Base-by-base conservation (phyloP, 176 grass and related monocot species). In the Olyra latifolia region DNA sequence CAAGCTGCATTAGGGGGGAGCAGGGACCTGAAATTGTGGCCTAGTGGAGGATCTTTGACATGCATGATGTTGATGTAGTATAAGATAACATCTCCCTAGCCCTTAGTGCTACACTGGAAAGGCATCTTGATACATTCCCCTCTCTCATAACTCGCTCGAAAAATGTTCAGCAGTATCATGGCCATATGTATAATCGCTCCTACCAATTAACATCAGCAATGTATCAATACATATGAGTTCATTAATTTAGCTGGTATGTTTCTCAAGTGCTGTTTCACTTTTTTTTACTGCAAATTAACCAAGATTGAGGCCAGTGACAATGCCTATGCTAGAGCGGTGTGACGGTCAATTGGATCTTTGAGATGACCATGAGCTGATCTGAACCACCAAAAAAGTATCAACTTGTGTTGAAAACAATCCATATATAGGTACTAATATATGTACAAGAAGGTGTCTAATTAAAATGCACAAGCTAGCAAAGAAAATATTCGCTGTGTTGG, bases 11-110 rank as follows among this genome's bases (percentile, higher is more conserved):
- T 19, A 28, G 62, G 75, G 48, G 80, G 75, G 56, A 82, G 68
- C 70, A 87, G 41, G 87, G 79, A 75, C 40, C 83, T 72, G 80
- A 89, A 81, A 89, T 80, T 76, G 52, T 81, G 79, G 82, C 45
- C 77, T 71, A 89, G 82, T 86, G 77, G 90, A 75, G 66, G 50
- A 79, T 76, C 87, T 85, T 87, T 71, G 29, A 75, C 62, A 76
- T 50, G 62, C 63, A 50, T 69, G 35, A 9, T 60, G 30, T 35
- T 4, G 32, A 35, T 35, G 32, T 35, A 35, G 32, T 53, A 9
- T 32, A 43, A 62, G 27, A 71, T 62, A 64, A 25, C 35, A 54
- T 49, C 19, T 65, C 45, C 24, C 14, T 30, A 35, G 52, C 7
- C 47, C 11, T 27, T 56, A 23, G 16, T 13, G 54, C 4, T 68